Conservation (phyloP, 2,329 filamentous ascomycete genomes). For the Paraconiothyrium brasiliense region DNA sequence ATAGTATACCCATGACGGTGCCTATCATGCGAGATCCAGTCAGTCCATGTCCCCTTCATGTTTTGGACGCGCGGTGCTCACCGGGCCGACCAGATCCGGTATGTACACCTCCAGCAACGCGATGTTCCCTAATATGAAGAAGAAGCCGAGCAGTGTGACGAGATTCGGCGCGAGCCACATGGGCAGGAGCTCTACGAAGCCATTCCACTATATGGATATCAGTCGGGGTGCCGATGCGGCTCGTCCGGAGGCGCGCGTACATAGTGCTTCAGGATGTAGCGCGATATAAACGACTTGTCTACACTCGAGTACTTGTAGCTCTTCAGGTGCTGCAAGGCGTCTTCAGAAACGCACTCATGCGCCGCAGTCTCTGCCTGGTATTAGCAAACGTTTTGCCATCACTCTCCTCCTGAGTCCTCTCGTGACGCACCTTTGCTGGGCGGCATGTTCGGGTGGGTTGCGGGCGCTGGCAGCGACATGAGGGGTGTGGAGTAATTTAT, state of each 20-base stretch:
- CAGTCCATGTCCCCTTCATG: conserved; percentile 17
- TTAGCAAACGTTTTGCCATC: conserved; percentile 23
- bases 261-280: conserved; percentile 94
- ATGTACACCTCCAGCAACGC: conserved; percentile 78
- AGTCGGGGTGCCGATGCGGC: conserved; percentile 24
- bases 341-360: conserved; percentile 81
- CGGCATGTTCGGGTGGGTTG: conserved; percentile 50
- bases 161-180: conserved; percentile 98
- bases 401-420: neutral
- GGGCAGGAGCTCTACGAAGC: conserved; percentile 87
- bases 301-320: conserved; percentile 98
- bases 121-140: conserved; percentile 90
- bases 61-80: conserved; percentile 57
- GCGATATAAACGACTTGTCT: conserved; percentile 92
- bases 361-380: conserved; percentile 65
- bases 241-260: conserved; percentile 64
- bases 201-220: conserved; percentile 81
- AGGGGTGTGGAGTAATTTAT: conserved; percentile 37
- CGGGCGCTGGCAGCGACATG: conserved; percentile 50
- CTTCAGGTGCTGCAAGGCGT: conserved; percentile 89
- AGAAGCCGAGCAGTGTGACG: conserved; percentile 94
- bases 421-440: conserved; percentile 43
- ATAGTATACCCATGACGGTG: conserved; percentile 91
- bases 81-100: conserved; percentile 89
- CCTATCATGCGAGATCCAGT: conserved; percentile 58